These are phyloP conservation scores for Theileria parva DNA, from an alignment of 169 alveolate genomes.

Conservation along the genomic window DNA sequence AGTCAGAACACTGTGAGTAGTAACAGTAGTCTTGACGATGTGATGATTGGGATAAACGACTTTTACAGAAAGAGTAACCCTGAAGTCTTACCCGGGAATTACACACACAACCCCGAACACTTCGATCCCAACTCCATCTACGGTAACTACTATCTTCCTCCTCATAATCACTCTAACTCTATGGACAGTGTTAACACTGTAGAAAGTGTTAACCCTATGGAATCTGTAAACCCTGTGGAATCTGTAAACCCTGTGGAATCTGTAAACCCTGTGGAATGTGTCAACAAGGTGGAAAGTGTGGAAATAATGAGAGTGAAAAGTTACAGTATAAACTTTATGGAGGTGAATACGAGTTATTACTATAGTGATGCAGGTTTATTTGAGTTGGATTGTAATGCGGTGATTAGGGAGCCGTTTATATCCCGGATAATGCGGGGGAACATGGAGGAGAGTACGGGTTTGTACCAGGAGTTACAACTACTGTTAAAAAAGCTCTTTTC, in stretches of 20 bases:
- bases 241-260: too few relatives aligned
- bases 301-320: not conserved
- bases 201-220: too few relatives aligned
- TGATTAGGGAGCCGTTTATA: not conserved
- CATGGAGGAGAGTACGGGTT: not conserved
- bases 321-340: slow-evolving; percentile 5
- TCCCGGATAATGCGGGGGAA: not conserved
- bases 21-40: not conserved
- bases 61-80: not conserved
- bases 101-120: not conserved
- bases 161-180: too few relatives aligned
- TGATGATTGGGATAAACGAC: not conserved
- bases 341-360: not conserved
- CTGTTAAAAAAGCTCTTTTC: slow-evolving; percentile 34
- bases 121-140: slow-evolving; percentile 42
- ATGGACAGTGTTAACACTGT: too few relatives aligned
- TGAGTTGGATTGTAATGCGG: not conserved
- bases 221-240: too few relatives aligned
- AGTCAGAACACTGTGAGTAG: not conserved
- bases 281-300: not conserved
- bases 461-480: slow-evolving; percentile 19
- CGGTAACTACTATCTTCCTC: slow-evolving; percentile 53
- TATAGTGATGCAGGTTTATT: not conserved
- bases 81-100: not conserved
- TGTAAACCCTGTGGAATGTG: too few relatives aligned